These are phyloP conservation scores for Dinochytrium kinnereticum DNA, from an alignment of 371 early-diverging fungal species.

Conservation along the genomic window DNA sequence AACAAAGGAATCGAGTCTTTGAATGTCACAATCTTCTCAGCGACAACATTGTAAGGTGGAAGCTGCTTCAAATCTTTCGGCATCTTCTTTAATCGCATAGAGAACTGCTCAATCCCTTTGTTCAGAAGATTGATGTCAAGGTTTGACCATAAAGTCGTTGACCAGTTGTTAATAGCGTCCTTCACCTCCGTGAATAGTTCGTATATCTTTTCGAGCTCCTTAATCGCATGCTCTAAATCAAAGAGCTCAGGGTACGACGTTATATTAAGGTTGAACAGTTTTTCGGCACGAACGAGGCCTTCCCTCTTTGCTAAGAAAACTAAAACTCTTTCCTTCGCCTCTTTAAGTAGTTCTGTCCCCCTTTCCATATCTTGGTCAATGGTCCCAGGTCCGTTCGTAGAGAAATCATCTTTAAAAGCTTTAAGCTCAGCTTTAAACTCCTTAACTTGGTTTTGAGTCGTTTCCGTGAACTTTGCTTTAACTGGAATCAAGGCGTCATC, in stretches of 20 bases:
- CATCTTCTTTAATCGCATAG: conserved; percentile 52
- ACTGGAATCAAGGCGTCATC: conserved; percentile 58
- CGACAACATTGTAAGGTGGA: conserved; percentile 63
- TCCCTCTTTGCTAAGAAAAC: conserved; percentile 46
- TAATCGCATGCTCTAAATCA: conserved; percentile 58
- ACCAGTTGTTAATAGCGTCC: conserved; percentile 58
- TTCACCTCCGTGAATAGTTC: conserved; percentile 58
- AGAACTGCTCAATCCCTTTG: conserved; percentile 59
- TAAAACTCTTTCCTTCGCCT: conserved; percentile 48
- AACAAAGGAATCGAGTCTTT: conserved; percentile 64
- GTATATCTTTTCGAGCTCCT: conserved; percentile 60
- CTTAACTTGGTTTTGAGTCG: conserved; percentile 59
- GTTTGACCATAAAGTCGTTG: conserved; percentile 60
- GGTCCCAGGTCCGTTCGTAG: conserved; percentile 55
- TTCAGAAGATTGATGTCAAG: conserved; percentile 59
- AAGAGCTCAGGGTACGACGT: conserved; percentile 61
- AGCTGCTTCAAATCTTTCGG: conserved; percentile 62
- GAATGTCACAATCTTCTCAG: conserved; percentile 62
- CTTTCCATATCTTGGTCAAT: conserved; percentile 57
- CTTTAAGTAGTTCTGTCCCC: conserved; percentile 53
- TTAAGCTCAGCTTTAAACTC: conserved; percentile 57
- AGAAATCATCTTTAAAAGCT: conserved; percentile 56
- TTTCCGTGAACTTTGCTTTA: conserved; percentile 63
- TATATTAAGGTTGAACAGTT: conserved; percentile 60
- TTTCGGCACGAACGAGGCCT: conserved; percentile 58